Percentiles rank a stretch among this genome's conserved stretches.
These are phyloP conservation scores for Chrysanthemum lavandulifolium DNA, from an alignment of 129 eudicot species.

Conservation along the genomic window DNA sequence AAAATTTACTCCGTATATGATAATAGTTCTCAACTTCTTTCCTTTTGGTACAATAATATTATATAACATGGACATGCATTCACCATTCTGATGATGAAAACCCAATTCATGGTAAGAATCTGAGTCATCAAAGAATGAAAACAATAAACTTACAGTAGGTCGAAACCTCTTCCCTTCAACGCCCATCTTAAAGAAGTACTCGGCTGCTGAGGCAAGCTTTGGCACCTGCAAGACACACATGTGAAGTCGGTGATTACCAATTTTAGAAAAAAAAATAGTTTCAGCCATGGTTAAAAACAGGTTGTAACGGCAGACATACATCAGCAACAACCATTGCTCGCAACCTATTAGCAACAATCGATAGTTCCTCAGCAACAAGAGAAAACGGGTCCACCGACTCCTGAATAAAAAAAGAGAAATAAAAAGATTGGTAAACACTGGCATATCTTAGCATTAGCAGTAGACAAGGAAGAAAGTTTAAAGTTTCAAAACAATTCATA, in stretches of 20 bases:
- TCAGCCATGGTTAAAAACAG: not conserved
- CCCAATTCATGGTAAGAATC: too few species aligned
- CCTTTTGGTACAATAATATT: too few species aligned
- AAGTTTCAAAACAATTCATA: too few species aligned
- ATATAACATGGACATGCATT: too few species aligned
- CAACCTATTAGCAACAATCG: conserved; percentile 67
- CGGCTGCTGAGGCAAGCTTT: conserved; percentile 96
- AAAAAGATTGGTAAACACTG: not conserved
- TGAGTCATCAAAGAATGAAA: conserved; percentile 11
- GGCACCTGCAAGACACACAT: conserved; percentile 59
- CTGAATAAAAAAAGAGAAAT: conserved; percentile 28
- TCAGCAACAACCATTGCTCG: conserved; percentile 89
- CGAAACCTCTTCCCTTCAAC: conserved; percentile 95
- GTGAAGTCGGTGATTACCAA: conserved; percentile 10
- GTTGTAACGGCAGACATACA: conserved; percentile 35
- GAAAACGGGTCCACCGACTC: conserved; percentile 87
- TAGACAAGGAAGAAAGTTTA: too few species aligned
- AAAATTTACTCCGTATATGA: not conserved
- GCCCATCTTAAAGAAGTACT: conserved; percentile 90
- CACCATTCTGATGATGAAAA: too few species aligned
- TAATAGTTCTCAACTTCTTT: too few species aligned
- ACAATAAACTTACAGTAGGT: conserved; percentile 63
- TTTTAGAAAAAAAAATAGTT: conserved; percentile 5
- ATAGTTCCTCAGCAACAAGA: conserved; percentile 88
- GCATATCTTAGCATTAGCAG: too few species aligned